Percentiles rank a stretch among this genome's conserved stretches.
These are phyloP conservation scores for Talaromyces piceae DNA, from an alignment of 2,329 filamentous ascomycete genomes.

Conservation along the genomic window DNA sequence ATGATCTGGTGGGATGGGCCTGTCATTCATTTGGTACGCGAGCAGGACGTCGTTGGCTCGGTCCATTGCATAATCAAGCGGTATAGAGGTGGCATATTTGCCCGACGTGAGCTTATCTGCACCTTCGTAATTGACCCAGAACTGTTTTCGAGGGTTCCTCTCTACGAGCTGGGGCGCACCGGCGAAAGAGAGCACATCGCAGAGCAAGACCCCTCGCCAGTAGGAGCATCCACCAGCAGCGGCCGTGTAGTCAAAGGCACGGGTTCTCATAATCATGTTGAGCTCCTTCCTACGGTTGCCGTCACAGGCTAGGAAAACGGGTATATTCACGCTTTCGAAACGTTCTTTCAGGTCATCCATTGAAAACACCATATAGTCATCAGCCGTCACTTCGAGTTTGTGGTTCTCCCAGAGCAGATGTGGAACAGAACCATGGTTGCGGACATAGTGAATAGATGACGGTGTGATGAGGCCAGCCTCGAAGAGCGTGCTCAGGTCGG, in stretches of 20 bases:
- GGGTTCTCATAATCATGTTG: constrained; percentile 43
- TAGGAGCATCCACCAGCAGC: constrained; percentile 44
- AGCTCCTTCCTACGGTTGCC: constrained; percentile 47
- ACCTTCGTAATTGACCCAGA: constrained; percentile 46
- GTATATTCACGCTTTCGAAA: constrained; percentile 43
- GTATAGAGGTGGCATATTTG: constrained; percentile 43
- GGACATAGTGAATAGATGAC: constrained; percentile 45
- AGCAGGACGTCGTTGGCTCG: constrained; percentile 43
- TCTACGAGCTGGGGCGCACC: constrained; percentile 24
- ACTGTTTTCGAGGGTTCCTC: constrained; percentile 15
- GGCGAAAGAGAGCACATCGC: constrained; percentile 39
- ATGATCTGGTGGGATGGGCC: constrained; percentile 35
- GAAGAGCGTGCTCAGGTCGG: constrained; percentile 36
- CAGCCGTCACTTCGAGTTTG: constrained; percentile 38
- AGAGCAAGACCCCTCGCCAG: constrained; percentile 43
- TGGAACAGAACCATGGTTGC: constrained; percentile 49
- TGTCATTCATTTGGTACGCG: constrained; percentile 37
- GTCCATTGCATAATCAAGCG: constrained; percentile 44
- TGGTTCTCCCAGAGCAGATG: constrained; percentile 45
- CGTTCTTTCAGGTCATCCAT: constrained; percentile 40
- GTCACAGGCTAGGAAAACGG: constrained; percentile 43
- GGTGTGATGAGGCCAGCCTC: constrained; percentile 46
- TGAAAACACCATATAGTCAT: constrained; percentile 27
- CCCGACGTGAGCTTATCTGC: constrained; percentile 42
- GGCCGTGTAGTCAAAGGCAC: constrained; percentile 43